These are phyloP conservation scores for Fusarium brachygibbosum DNA, from an alignment of 2,329 filamentous ascomycete species.

Conservation along the genomic window DNA sequence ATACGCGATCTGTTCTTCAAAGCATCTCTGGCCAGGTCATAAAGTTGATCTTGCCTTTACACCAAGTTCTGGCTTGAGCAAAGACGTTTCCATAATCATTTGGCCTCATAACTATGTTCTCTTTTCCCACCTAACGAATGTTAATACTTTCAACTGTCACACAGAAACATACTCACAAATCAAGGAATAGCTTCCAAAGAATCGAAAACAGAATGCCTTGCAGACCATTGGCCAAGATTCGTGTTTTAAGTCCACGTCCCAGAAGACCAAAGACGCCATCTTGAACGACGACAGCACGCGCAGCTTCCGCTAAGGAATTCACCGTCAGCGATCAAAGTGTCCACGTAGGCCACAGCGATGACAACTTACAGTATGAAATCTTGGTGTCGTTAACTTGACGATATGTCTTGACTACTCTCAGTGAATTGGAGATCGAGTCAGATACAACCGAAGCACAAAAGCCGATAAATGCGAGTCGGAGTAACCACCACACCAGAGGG, in stretches of 20 bases:
- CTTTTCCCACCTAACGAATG: constrained; percentile 11
- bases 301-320: constrained; percentile 57
- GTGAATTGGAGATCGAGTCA: constrained; percentile 62
- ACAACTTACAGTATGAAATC: constrained; percentile 59
- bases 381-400: constrained; percentile 64
- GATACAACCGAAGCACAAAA: constrained; percentile 62
- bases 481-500: constrained; percentile 58
- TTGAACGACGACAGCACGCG: constrained; percentile 55
- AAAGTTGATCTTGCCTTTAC: neutral
- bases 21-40: too few relatives aligned
- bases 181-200: constrained; percentile 63
- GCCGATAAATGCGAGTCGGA: constrained; percentile 55
- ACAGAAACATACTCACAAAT: constrained; percentile 55
- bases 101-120: neutral
- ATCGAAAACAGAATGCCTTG: constrained; percentile 64
- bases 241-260: constrained; percentile 61
- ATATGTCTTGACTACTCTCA: constrained; percentile 64
- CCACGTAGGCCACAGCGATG: too few relatives aligned
- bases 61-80: neutral
- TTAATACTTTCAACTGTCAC: rapidly evolving
- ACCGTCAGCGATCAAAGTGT: neutral
- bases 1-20: too few relatives aligned
- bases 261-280: constrained; percentile 60
- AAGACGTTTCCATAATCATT: too few relatives aligned
- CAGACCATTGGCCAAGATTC: constrained; percentile 63